These are phyloP conservation scores for Chondrus crispus DNA, from an alignment of 23 red algal genomes.

Conservation along the genomic window DNA sequence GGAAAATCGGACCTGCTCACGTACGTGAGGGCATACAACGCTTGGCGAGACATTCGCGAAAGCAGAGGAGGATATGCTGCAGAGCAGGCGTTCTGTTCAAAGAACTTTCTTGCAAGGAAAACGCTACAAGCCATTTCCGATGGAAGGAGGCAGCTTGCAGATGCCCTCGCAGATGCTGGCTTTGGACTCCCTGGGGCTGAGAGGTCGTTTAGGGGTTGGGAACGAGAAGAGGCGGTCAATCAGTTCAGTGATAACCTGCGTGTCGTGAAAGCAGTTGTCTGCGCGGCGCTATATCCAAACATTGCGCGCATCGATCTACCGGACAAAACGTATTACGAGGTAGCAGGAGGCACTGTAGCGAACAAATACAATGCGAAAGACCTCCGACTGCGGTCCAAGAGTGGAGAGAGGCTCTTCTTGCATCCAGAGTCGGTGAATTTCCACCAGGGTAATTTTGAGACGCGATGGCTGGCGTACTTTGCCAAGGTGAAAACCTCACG, in stretches of 20 bases:
- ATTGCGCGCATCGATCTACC: constrained; percentile 65
- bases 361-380: constrained; percentile 19
- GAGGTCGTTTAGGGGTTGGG: constrained; percentile 7
- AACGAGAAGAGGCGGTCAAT: constrained; percentile 18
- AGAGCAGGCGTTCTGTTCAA: constrained; percentile 36
- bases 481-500: constrained; percentile 53
- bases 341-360: constrained; percentile 55
- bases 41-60: constrained; percentile 55
- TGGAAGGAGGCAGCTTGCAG: constrained; percentile 39
- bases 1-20: constrained; percentile 72
- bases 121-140: constrained; percentile 56
- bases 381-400: constrained; percentile 52
- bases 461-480: constrained; percentile 68
- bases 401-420: constrained; percentile 37
- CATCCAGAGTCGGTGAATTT: constrained; percentile 73
- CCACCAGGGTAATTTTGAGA: constrained; percentile 39
- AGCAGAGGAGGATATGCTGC: background rate
- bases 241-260: constrained; percentile 4
- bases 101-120: constrained; percentile 57
- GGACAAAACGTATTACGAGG: constrained; percentile 42
- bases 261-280: constrained; percentile 60
- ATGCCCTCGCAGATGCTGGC: constrained; percentile 61
- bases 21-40: constrained; percentile 45
- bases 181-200: constrained; percentile 20
- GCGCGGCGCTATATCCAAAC: constrained; percentile 82